Base-by-base conservation (phyloP, 2,329 filamentous ascomycete genomes). In the Aureobasidium sp. region DNA sequence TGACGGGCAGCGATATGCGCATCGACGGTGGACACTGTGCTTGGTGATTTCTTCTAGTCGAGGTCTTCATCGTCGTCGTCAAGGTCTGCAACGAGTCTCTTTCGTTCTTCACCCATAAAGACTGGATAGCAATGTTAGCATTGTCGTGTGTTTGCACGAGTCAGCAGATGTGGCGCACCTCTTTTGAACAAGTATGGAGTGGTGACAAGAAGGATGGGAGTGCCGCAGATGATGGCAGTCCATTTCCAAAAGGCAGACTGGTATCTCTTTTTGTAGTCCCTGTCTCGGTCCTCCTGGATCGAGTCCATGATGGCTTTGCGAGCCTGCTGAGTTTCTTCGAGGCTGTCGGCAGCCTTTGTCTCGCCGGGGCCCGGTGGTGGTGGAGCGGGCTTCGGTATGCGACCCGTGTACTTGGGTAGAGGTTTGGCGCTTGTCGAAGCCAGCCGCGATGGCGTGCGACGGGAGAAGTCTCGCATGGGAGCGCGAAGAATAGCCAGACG, bases 11-110 rank as follows among this genome's bases (percentile, higher is more conserved):
- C 45, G 78, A 83, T 70, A 64, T 82, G 63, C 74, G 77, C 65
- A 81, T 82, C 38, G 80, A 82, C 69, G 80, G 80, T 61, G 79
- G 79, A 2, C 78, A 81, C 66, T 71, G 76, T 38, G 78, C 79
- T 1, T 83, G 80, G 80, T 83, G 62, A 47, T 40, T 25, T 15
- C 4, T 10, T 25, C 19, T 50, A 50, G 57, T 60, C 37, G 35
- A 37, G 17, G 27, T 59, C 35, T n/a, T 51, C 47, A 5, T 54
- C 47, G 25, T 50, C 42, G n/a, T 51, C 47, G 15, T 45, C 47
- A 11, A 46, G 37, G 7, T 46, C 43, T 10, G n/a, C 11, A 1
- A 54, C n/a, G 15, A 60, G 47, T 19, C 38, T 53, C 15, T 51
- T 60, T 19, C 58, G n/a, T 15, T 60, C 31, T 45, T 60, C 38